Conservation (phyloP, 2,329 filamentous ascomycete genomes). For the Curvularia sp. region DNA sequence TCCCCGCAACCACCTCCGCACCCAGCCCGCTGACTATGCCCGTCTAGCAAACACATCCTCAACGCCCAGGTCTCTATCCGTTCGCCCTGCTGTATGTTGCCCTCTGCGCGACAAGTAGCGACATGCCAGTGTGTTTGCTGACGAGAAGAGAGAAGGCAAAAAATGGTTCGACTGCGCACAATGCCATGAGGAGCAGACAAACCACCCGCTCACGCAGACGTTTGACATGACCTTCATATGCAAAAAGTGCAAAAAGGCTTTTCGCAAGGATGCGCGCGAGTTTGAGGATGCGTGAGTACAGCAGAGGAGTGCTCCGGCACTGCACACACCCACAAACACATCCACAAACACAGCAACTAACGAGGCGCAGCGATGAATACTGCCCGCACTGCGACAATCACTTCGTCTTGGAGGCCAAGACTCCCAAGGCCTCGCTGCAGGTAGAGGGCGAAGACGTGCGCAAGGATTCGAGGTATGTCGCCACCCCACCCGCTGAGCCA, state of each 20-base stretch:
- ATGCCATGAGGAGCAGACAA: constrained; percentile 84
- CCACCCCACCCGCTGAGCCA: no score
- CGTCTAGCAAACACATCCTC: constrained; percentile 87
- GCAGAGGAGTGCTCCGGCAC: neutral
- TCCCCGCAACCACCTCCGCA: constrained; percentile 26
- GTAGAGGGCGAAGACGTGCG: constrained; percentile 92
- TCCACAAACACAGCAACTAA: constrained; percentile 20
- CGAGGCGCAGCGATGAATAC: constrained; percentile 78
- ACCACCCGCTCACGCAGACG: constrained; percentile 76
- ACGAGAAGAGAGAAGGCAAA: constrained; percentile 63
- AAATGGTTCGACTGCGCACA: constrained; percentile 99
- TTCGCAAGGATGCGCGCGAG: constrained; percentile 89
- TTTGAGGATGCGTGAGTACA: constrained; percentile 76
- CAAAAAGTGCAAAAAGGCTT: constrained; percentile 99
- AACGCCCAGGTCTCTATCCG: constrained; percentile 98
- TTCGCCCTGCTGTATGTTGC: constrained; percentile 84
- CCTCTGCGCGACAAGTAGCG: neutral
- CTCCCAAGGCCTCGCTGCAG: constrained; percentile 80
- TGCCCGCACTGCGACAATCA: constrained; percentile 99
- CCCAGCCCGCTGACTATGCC: constrained; percentile 21
- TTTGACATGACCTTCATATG: constrained; percentile 94
- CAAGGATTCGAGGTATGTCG: constrained; percentile 71
- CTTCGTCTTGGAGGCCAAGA: constrained; percentile 88
- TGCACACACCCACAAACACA: no score
- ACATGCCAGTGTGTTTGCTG: neutral